Evolutionary conservation across 768 basidiomycete genomes (phyloP), one percentile per base, ranked within the genome.

Genomic region (Scleroderma citrinum): DNA sequence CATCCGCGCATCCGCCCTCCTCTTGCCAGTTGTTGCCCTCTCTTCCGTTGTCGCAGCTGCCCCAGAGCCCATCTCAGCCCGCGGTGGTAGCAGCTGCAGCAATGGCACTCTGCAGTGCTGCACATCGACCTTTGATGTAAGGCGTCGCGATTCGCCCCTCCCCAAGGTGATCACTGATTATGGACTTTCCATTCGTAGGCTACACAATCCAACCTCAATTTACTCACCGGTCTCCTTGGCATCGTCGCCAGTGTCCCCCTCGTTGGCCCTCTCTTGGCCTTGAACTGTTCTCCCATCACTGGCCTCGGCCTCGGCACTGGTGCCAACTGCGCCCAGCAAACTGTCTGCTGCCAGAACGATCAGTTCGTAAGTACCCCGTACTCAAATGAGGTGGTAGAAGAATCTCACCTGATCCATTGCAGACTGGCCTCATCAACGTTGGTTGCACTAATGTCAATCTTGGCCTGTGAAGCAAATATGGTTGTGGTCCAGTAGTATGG

Each of bases 51-150:
- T 42, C 5, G 21, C 32, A 2, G 34, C 36, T 12, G 37, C 50
- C 16, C 39, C 39, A 11, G 39, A 41, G 19, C 6, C 39, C 39
- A 21, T 41, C 17, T 19, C 40, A 13, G 45, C 26, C 29, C 30
- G 21, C 38, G 12, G 36, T 31, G 51, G 56, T 10, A 13, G 21
- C 32, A 2, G 34, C 36, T n/a, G 37, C 50, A 16, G 16, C 39
- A 32, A 32, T 13, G 64, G 64, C 16, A 32, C 52, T 12, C 47
- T 62, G 20, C 60, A 66, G 43, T 68, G 66, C 55, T 66, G 63
- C 56, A 49, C 57, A 53, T 45, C 30, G 21, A 20, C 6, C 39
- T 7, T 7, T 10, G 39, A 41, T 41, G 39, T 41, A 24, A n/a
- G 39, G 16, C 21, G 13, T 13, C 19, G 5, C 20, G 4, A 13